Percentiles rank a stretch among this genome's conserved stretches.
Evolutionary conservation across 2,329 filamentous ascomycete species (phyloP).

Genomic region (Fusarium beomiforme): DNA sequence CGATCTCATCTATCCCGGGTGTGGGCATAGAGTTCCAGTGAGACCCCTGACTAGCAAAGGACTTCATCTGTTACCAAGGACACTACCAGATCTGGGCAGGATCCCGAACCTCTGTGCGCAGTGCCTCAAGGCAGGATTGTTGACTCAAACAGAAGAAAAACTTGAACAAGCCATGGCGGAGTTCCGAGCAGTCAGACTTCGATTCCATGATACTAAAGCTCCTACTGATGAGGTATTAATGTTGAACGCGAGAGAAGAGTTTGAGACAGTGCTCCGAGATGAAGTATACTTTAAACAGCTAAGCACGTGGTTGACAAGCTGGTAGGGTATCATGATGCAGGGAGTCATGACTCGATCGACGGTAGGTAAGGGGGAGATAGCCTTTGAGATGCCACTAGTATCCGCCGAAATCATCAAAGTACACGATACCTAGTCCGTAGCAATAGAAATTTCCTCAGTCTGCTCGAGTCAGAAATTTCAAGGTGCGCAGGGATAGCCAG

Average conservation of each 20-base stretch:
- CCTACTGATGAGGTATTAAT: constrained; percentile 24
- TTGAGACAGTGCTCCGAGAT: constrained; percentile 36
- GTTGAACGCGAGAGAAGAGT: constrained; percentile 24
- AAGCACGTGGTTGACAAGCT: constrained; percentile 40
- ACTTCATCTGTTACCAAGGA: constrained; percentile 48
- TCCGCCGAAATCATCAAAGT: constrained; percentile 7
- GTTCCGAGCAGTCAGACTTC: constrained; percentile 25
- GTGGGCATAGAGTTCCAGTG: constrained; percentile 44
- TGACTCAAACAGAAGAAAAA: constrained; percentile 12
- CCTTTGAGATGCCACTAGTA: constrained; percentile 1
- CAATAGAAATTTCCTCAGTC: constrained; percentile 3
- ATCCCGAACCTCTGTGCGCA: constrained; percentile 39
- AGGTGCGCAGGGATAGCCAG: constrained; percentile 8
- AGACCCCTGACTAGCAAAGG: constrained; percentile 43
- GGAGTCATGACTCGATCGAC: constrained; percentile 15
- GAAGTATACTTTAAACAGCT: constrained; percentile 35
- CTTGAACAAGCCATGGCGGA: constrained; percentile 16
- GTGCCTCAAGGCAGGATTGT: constrained; percentile 25
- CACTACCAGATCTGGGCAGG: constrained; percentile 45
- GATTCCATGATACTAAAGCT: constrained; percentile 20
- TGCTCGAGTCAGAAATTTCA: constrained; percentile 27
- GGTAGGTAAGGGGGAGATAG: constrained; percentile 2
- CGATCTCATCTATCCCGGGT: constrained; percentile 42
- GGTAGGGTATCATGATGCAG: constrained; percentile 20
- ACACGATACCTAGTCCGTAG: constrained; percentile 18